Conservation (phyloP, 305 asterid genomes). For the Caryopteris hybrid region DNA sequence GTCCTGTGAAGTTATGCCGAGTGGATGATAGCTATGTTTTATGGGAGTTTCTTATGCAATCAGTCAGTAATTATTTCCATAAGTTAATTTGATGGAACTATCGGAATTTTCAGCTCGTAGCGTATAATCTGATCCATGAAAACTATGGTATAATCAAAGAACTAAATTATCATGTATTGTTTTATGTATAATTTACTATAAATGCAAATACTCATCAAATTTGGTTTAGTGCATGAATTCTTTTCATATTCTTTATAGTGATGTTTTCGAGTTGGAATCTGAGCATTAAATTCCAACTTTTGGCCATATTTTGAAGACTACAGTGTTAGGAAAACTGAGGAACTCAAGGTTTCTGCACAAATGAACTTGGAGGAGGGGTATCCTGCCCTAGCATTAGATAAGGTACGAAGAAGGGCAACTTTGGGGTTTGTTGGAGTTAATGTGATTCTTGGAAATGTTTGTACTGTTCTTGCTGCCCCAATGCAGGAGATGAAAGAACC, state of each 20-base stretch:
- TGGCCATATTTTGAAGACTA: conserved; percentile 21
- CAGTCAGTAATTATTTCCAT: neutral
- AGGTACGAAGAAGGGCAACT: conserved; percentile 53
- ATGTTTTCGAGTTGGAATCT: no score
- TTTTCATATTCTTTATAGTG: neutral
- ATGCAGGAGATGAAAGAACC: conserved; percentile 68
- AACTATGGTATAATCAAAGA: neutral
- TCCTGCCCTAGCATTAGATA: conserved; percentile 24
- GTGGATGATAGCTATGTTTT: neutral
- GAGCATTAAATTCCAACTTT: conserved; percentile 7
- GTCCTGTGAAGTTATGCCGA: neutral
- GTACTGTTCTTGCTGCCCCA: conserved; percentile 52
- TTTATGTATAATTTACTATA: neutral
- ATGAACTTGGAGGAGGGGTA: conserved; percentile 27
- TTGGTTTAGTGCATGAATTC: no score
- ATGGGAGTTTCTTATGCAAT: neutral
- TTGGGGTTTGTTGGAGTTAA: conserved; percentile 47
- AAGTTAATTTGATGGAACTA: neutral
- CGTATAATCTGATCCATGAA: neutral
- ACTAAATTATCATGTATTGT: no score
- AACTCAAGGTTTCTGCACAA: conserved; percentile 30
- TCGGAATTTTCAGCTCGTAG: neutral
- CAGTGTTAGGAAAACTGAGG: conserved; percentile 33
- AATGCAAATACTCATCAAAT: neutral
- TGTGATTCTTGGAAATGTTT: conserved; percentile 32